phyloP scores from a whole-genome alignment of 2,329 filamentous ascomycete genomes.

The Aspergillus transmontanensis region DNA sequence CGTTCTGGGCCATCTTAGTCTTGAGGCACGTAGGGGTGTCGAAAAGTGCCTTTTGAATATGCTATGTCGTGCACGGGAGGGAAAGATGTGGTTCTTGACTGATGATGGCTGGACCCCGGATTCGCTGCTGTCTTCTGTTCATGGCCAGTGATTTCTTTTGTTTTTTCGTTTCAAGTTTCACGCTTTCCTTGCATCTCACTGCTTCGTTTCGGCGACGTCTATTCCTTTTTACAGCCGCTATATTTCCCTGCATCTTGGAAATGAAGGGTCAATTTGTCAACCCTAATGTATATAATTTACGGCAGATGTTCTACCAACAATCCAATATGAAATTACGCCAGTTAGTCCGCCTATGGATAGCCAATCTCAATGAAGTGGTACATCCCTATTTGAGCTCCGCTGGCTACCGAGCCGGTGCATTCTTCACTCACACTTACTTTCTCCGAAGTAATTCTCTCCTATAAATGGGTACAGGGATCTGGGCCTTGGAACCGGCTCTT shows the following conservation, averaged over 20 bases:
- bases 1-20: conserved; percentile 21
- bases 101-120: conserved; percentile 27
- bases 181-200: neutral
- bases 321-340: neutral
- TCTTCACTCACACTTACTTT: neutral
- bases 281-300: neutral
- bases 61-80: conserved; percentile 17
- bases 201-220: neutral
- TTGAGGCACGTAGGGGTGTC: conserved; percentile 27
- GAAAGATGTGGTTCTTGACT: conserved; percentile 1
- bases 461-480: too few species aligned
- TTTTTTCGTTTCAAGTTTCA: neutral
- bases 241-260: neutral
- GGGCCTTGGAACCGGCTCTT: too few species aligned
- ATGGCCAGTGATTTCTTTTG: conserved; percentile 14
- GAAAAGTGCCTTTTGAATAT: conserved; percentile 28
- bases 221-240: neutral
- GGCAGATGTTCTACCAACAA: neutral
- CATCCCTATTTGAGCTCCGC: neutral
- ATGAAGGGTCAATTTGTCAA: neutral
- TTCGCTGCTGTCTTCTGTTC: conserved; percentile 27
- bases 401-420: neutral
- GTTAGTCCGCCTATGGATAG: neutral
- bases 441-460: too few species aligned
- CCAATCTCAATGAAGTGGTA: neutral